A percentile compares a stretch with the other conserved stretches of the same genome.
phyloP scores from a whole-genome alignment of 2,329 filamentous ascomycete genomes.

The Claviceps sp. region DNA sequence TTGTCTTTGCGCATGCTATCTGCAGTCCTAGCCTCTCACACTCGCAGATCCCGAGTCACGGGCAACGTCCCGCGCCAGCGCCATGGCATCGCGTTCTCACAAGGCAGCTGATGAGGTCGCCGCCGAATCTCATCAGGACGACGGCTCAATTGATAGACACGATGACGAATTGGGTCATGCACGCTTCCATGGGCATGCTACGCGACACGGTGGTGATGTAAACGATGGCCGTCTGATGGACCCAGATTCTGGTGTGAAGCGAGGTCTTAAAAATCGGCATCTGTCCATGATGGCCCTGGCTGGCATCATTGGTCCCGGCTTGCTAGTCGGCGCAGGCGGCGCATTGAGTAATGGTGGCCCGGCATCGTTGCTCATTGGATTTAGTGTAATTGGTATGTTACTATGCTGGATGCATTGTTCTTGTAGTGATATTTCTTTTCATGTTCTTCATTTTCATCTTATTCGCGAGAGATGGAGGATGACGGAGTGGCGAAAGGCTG shows the following conservation, averaged over 20 bases:
- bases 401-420: no score
- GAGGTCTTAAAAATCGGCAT: conserved; percentile 55
- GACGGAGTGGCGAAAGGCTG: no score
- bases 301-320: conserved; percentile 53
- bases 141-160: conserved; percentile 10
- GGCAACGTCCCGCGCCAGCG: conserved; percentile 1
- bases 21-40: no score
- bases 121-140: conserved; percentile 4
- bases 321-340: conserved; percentile 59
- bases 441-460: background rate
- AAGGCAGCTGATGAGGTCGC: background rate
- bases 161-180: conserved; percentile 6
- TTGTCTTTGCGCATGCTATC: no score
- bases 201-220: conserved; percentile 8
- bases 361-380: conserved; percentile 59
- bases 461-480: background rate
- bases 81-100: conserved; percentile 1
- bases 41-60: background rate
- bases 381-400: conserved; percentile 46
- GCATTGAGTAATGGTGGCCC: conserved; percentile 57
- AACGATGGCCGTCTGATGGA: conserved; percentile 34
- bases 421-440: no score
- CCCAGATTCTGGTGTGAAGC: conserved; percentile 51
- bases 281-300: conserved; percentile 53
- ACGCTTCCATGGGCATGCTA: conserved; percentile 9